Base-by-base conservation (phyloP, 2,329 filamentous ascomycete genomes). In the Clarireedia sp. region DNA sequence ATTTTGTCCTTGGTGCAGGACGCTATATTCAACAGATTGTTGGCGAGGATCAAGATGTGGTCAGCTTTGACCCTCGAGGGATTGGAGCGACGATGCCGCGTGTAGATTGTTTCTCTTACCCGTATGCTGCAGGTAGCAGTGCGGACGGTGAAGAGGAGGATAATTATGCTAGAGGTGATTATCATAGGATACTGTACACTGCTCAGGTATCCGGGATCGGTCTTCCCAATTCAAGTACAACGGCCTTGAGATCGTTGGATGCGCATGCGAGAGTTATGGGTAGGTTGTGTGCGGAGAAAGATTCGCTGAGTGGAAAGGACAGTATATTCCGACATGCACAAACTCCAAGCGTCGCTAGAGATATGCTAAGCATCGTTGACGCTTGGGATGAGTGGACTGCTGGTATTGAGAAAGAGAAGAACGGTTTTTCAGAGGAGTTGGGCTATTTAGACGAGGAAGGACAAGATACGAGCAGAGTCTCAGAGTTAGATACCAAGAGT, bases 41-140 rank as follows among this genome's bases (percentile, higher is more conserved):
- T 16, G 74, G 74, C 37, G 50, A 57, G 0, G 69, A 74, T 41
- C 69, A 71, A 58, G 73, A 77, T 57, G 63, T 78, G 19, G 69
- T 79, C 48, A 72, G 74, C 1, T 78, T 78, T 51, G 76, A 78
- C 59, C 76, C 76, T 1, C 70, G 76, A 17, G 75, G 75, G 67
- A 71, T 81, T 23, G 77, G 77, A 3, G 70, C 73, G 7, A 78
- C 78, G 2, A 71, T 74, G 1, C 78, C 78, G 3, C 67, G 75
- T 19, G 67, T 78, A 14, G 75, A 79, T 49, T 81, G 78, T 62
- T 81, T 77, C 74, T 68, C 68, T 5, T 49, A 66, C 73, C 43
- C 60, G 16, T 40, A 29, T 17, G 49, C 55, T 21, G 23, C 45
- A 19, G 19, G n/a, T 8, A 62, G 67, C 77, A 51, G 54, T 7